These are phyloP conservation scores for Trametes coccinea DNA, from an alignment of 768 basidiomycete species.

Conservation along the genomic window DNA sequence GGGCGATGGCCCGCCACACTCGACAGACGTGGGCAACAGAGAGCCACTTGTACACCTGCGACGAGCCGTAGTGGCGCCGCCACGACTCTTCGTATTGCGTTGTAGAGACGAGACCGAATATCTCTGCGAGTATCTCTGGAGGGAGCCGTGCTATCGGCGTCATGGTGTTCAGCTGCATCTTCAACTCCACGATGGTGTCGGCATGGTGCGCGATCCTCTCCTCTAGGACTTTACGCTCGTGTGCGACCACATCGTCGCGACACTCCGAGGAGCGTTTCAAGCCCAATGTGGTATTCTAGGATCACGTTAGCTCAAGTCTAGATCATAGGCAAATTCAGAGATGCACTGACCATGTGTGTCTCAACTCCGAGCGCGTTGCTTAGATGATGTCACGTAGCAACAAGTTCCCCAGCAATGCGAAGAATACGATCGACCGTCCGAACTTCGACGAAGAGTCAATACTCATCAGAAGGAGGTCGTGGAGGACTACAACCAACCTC, in stretches of 20 bases:
- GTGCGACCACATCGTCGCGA: not conserved
- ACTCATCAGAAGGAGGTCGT: no score
- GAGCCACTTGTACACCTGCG: conserved; percentile 10
- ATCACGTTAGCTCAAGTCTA: no score
- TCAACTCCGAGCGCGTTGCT: no score
- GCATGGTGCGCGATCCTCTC: not conserved
- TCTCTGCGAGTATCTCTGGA: conserved; percentile 9
- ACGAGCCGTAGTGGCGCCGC: not conserved
- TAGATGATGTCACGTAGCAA: no score
- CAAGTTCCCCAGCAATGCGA: no score
- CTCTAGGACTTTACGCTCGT: not conserved
- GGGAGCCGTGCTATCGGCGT: not conserved
- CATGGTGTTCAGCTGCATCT: not conserved
- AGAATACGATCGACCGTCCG: no score
- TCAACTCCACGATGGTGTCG: not conserved
- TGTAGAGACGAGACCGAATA: conserved; percentile 2
- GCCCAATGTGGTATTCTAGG: no score
- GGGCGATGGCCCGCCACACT: conserved; percentile 12
- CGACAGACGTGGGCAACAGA: conserved; percentile 10
- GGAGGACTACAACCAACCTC: no score
- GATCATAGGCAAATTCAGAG: no score
- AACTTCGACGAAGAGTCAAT: no score
- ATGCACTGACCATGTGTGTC: no score
- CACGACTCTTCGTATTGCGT: not conserved
- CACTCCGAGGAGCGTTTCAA: not conserved